Conservation (phyloP, 2,329 filamentous ascomycete species). For the Claviceps pazoutovae region DNA sequence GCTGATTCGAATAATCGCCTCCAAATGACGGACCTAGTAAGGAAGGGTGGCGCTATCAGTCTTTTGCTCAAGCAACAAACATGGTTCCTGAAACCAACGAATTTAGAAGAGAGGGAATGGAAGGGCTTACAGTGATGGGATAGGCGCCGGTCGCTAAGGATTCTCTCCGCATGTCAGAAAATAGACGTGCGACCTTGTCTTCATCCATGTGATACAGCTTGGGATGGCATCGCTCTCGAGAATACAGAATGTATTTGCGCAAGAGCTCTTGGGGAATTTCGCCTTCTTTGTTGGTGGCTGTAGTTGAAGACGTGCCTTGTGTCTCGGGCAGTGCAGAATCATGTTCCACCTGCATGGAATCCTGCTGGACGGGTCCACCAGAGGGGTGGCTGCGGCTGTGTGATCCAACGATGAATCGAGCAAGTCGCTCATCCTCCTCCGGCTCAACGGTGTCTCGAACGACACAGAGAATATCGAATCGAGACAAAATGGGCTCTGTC, state of each 20-base stretch:
- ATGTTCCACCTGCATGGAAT: conserved; percentile 50
- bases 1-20: conserved; percentile 91
- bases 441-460: conserved; percentile 93
- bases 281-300: conserved; percentile 31
- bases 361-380: conserved; percentile 29
- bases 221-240: conserved; percentile 73
- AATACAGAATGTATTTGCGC: conserved; percentile 93
- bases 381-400: conserved; percentile 79
- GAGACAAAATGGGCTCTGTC: conserved; percentile 91
- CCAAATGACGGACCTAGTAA: conserved; percentile 79
- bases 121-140: conserved; percentile 74
- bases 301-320: conserved; percentile 12
- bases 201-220: conserved; percentile 97
- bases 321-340: conserved; percentile 31
- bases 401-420: conserved; percentile 86
- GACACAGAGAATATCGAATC: conserved; percentile 95
- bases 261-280: conserved; percentile 84
- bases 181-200: conserved; percentile 87
- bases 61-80: neutral
- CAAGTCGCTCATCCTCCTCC: conserved; percentile 78
- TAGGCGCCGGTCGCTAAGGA: conserved; percentile 89
- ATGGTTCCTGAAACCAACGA: neutral
- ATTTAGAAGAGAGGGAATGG: neutral
- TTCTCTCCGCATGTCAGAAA: conserved; percentile 91
- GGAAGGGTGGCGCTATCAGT: neutral